Conservation (phyloP, 768 basidiomycete genomes). For the Leccinum olivaceopallidum region DNA sequence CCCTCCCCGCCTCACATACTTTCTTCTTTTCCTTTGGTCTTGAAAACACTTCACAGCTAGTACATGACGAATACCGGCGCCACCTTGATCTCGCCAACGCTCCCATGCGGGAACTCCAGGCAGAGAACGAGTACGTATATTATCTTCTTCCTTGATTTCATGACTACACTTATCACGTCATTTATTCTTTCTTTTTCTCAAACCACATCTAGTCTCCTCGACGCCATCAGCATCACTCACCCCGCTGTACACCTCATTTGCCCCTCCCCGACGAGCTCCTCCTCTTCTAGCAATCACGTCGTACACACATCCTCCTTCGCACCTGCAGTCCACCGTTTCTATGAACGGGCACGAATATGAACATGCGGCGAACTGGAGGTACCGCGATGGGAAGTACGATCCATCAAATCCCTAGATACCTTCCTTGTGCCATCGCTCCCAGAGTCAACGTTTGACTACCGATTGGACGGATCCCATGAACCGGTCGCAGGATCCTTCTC, state of each 20-base stretch:
- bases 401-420: too few relatives aligned
- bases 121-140: slow-evolving; percentile 33
- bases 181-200: background rate
- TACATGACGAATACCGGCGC: slow-evolving; percentile 27
- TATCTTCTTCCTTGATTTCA: background rate
- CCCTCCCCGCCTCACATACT: too few relatives aligned
- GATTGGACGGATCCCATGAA: slow-evolving; percentile 15
- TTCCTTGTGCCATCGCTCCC: too few relatives aligned
- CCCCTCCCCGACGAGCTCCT: slow-evolving; percentile 27
- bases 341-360: slow-evolving; percentile 26
- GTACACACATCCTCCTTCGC: slow-evolving; percentile 13
- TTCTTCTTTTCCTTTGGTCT: too few relatives aligned
- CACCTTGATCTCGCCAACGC: slow-evolving; percentile 29
- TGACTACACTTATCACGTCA: background rate
- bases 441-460: too few relatives aligned
- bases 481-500: slow-evolving; percentile 21
- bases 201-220: slow-evolving; percentile 25
- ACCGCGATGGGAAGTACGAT: slow-evolving; percentile 28
- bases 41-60: slow-evolving; percentile 8
- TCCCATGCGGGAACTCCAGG: slow-evolving; percentile 32
- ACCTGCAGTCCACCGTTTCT: slow-evolving; percentile 12
- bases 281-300: slow-evolving; percentile 20
- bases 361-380: slow-evolving; percentile 25
- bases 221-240: slow-evolving; percentile 34
- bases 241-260: slow-evolving; percentile 32